Base-by-base conservation (phyloP, 192 early-diverging fungal species). In the Coemansia sp. region DNA sequence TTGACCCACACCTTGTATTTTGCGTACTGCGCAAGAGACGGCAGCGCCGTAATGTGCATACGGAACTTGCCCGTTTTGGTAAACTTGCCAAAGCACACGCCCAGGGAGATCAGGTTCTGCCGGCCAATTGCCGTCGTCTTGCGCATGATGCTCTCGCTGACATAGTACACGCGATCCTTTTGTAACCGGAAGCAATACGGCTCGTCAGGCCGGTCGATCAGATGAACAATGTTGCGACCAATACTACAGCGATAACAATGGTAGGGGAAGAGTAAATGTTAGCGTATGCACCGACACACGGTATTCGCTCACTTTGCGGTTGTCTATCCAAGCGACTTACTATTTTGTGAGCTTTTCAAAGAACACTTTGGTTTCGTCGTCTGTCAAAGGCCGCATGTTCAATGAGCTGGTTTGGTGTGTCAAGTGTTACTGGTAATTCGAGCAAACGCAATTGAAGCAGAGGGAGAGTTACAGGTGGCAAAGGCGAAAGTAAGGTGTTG, bases 1-100 rank as follows among this genome's bases (percentile, higher is more conserved):
- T 98, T 99, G 56, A 99, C 91, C 96, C 98, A 99, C 60, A 99
- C 90, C 83, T 99, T 98, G 88, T 96, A 94, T 90, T 93, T 83
- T 53, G 97, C 94, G 77, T 97, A 99, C 74, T 97, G 97, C 21
- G 93, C 93, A 36, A 99, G 87, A 72, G 93, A 89, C 44, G 94
- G 94, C 56, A 99, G 86, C 41, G 91, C 89, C 21, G 97, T 99
- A 62, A 99, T 93, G 68, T 95, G 92, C 73, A 99, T 85, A 61
- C 90, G 89, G 84, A 99, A 99, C 85, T 97, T 96, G 62, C 94
- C 91, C 37, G 96, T 92, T 87, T 99, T 98, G 65, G 96, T 94
- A 72, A 98, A 98, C 83, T 98, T 98, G 64, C 97, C 97, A 87
- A 99, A 99, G 84, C 95, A 96, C n/a, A 93, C 87, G 45, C 97